Base-by-base conservation (phyloP, 371 early-diverging fungal genomes). In the Mucor saturninus region DNA sequence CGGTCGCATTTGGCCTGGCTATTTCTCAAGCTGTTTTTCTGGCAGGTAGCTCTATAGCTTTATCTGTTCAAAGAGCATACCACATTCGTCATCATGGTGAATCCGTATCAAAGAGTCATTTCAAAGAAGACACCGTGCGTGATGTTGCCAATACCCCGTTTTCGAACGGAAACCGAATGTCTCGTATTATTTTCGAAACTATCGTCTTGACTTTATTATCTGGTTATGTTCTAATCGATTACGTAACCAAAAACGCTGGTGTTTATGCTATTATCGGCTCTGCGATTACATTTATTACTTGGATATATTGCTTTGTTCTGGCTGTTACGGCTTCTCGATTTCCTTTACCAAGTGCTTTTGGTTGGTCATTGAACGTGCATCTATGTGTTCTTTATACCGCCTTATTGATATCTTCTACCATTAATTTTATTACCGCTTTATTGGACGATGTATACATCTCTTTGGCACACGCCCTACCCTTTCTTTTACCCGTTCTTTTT, bases 301-400 rank as follows among this genome's bases (percentile, higher is more conserved):
- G 70, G 70, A 3, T 65, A 8, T 73, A 73, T 42, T 45, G 61
- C 28, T n/a, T 61, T 40, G 61, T 67, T 32, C 58, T 73, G 30
- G 45, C 62, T 3, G 8, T 67, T 15, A 54, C 67, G 7, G 63
- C 64, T 28, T 42, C n/a, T 1, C 30, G 57, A 32, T 54, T 67
- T 28, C 54, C 42, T 1, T 14, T 73, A 9, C 70, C 73, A 6
- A 61, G 58, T 40, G 9, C 39, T 9, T 54, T 61, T 56, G 73
- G 70, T 29, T 73, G 73, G 73, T 50, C 55, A 15, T 43, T 73
- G 29, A 77, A 80, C 40, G 57, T 69, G 2, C 80, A 80, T 55
- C 51, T 80, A 1, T 69, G 62, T 26, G 28, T 65, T 11, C 54
- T 78, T 32, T 79, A 66, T 45, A 54, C 58, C 11, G 56, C 65